Evolutionary conservation across 257 asterid genomes (phyloP).

Genomic region (Salvia splendens): DNA sequence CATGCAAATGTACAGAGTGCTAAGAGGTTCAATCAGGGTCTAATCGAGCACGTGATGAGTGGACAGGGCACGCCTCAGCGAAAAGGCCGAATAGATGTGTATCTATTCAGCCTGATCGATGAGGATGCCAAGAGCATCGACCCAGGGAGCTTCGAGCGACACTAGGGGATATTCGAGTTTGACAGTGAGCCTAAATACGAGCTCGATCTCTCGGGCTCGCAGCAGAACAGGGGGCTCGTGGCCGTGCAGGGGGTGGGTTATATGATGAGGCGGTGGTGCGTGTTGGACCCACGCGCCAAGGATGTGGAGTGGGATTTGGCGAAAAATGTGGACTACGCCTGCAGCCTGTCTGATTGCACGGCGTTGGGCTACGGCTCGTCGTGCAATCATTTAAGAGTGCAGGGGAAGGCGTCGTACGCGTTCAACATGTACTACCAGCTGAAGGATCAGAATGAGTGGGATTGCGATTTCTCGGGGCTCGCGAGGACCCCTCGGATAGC

Average conservation of each 20-base stretch:
- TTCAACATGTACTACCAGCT: conserved; percentile 91
- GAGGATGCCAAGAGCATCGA: conserved; percentile 83
- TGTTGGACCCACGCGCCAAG: conserved; percentile 50
- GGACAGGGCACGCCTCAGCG: conserved; percentile 78
- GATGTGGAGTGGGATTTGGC: conserved; percentile 52
- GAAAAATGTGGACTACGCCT: conserved; percentile 70
- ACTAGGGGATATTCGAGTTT: conserved; percentile 86
- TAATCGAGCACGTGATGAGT: conserved; percentile 63
- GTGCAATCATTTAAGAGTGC: conserved; percentile 59
- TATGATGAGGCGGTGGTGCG: conserved; percentile 76
- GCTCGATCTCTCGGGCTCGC: conserved; percentile 55
- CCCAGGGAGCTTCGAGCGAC: conserved; percentile 90
- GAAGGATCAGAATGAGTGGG: conserved; percentile 77
- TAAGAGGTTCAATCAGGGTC: conserved; percentile 69
- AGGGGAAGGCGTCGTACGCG: conserved; percentile 92
- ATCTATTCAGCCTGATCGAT: conserved; percentile 80
- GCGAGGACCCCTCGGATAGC: conserved; percentile 76
- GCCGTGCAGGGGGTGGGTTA: conserved; percentile 71
- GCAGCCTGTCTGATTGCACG: conserved; percentile 86
- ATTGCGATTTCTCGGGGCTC: conserved; percentile 81
- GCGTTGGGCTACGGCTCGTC: conserved; percentile 87
- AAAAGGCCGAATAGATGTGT: conserved; percentile 60
- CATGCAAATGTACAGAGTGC: conserved; percentile 61
- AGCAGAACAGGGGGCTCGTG: conserved; percentile 44
- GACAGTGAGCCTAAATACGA: conserved; percentile 89